Evolutionary conservation across 1,284 basidiomycete genomes (phyloP).

Genomic region (Melampsora americana): DNA sequence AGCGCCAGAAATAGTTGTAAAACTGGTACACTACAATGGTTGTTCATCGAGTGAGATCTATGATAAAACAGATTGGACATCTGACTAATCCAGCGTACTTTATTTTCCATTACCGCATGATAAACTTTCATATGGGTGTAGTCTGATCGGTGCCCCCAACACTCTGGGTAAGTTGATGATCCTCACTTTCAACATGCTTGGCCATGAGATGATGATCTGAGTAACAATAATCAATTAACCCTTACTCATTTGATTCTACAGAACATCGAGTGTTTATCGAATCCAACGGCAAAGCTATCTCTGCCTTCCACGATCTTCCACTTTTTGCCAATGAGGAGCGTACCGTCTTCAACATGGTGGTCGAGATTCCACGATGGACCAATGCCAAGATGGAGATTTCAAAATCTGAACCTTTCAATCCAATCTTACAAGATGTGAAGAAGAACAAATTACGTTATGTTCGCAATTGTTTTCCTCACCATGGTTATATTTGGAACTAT

Average conservation of each 20-base stretch:
- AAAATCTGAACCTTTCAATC: slow-evolving; percentile 96
- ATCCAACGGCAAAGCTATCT: slow-evolving; percentile 15
- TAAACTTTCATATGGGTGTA: neutral
- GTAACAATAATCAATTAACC: neutral
- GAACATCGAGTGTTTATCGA: slow-evolving; percentile 34
- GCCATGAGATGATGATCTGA: neutral
- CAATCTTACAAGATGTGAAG: slow-evolving; percentile 98
- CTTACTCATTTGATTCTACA: neutral
- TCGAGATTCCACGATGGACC: slow-evolving; percentile 98
- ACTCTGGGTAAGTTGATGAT: slow-evolving; percentile 71
- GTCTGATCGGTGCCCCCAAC: slow-evolving; percentile 80
- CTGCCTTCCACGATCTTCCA: slow-evolving; percentile 68
- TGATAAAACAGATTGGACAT: too few species aligned
- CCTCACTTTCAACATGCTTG: neutral
- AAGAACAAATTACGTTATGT: slow-evolving; percentile 94
- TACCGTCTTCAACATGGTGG: slow-evolving; percentile 95
- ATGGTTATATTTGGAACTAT: slow-evolving; percentile 65
- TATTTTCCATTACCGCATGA: too few species aligned
- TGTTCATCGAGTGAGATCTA: too few species aligned
- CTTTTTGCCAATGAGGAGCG: slow-evolving; percentile 78
- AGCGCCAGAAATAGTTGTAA: too few species aligned
- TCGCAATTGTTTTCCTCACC: slow-evolving; percentile 99
- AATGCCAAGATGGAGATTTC: slow-evolving; percentile 96
- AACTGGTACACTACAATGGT: too few species aligned
- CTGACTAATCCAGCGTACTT: too few species aligned